A percentile compares a stretch with the other conserved stretches of the same genome.
phyloP scores from a whole-genome alignment of 1,284 basidiomycete genomes.

The Microstroma glucosiphilum region DNA sequence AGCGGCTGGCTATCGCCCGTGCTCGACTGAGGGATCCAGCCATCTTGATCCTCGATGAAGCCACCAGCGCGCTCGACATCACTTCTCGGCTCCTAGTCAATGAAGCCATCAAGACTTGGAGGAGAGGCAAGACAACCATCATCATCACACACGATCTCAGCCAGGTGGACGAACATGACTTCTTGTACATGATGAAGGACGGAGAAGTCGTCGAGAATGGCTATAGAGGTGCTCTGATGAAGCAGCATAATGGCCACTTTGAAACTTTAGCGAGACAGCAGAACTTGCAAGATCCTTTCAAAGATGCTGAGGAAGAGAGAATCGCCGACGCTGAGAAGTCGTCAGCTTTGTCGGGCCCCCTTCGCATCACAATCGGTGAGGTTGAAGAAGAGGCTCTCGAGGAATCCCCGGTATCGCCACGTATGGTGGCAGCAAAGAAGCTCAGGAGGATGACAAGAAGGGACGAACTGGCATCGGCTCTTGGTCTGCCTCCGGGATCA shows the following conservation, averaged over 20 bases:
- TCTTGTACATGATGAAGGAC: conserved; percentile 81
- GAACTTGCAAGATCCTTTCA: not conserved
- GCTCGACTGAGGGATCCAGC: conserved; percentile 79
- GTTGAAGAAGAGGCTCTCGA: too few relatives aligned
- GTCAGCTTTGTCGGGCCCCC: too few relatives aligned
- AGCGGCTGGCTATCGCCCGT: conserved; percentile 82
- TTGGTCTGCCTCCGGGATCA: not conserved
- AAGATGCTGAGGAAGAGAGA: too few relatives aligned
- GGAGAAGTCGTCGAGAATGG: conserved; percentile 83
- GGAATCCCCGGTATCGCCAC: too few relatives aligned
- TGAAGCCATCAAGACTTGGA: conserved; percentile 77
- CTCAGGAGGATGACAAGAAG: too few relatives aligned
- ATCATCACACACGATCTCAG: conserved; percentile 93
- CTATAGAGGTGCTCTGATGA: conserved; percentile 68
- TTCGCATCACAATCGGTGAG: too few relatives aligned
- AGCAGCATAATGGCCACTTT: conserved; percentile 29
- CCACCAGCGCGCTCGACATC: conserved; percentile 87
- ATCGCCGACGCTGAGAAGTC: too few relatives aligned
- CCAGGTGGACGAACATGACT: conserved; percentile 71
- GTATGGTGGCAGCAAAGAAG: too few relatives aligned
- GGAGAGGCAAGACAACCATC: conserved; percentile 78
- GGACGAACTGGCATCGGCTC: too few relatives aligned
- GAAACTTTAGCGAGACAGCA: not conserved
- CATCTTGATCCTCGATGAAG: conserved; percentile 90
- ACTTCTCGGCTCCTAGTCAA: conserved; percentile 81